Conservation (phyloP, 2,329 filamentous ascomycete genomes). For the Pyricularia grisea region DNA sequence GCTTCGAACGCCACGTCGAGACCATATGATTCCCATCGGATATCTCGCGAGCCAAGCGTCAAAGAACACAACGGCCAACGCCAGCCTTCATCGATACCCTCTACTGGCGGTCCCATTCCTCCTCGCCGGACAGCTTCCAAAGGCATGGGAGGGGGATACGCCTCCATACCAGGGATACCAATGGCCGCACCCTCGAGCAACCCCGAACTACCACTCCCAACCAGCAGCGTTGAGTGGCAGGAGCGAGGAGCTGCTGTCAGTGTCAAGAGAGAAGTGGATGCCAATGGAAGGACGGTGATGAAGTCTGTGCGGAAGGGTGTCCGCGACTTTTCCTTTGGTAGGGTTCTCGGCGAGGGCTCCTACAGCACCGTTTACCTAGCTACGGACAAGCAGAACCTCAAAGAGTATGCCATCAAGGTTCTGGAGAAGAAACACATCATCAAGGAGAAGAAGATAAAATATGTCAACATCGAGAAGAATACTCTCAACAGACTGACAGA, state of each 20-base stretch:
- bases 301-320: conserved; percentile 93
- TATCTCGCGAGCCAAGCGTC: conserved; percentile 55
- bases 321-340: conserved; percentile 89
- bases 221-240: conserved; percentile 87
- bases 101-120: conserved; percentile 54
- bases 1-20: conserved; percentile 41
- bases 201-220: conserved; percentile 31
- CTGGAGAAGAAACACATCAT: conserved; percentile 98
- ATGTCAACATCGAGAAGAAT: conserved; percentile 99
- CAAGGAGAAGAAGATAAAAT: conserved; percentile 99
- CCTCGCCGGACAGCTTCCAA: conserved; percentile 64
- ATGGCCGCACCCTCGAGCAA: conserved; percentile 22
- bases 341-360: conserved; percentile 86
- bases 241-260: conserved; percentile 86
- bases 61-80: conserved; percentile 18
- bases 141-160: conserved; percentile 52
- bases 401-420: conserved; percentile 97
- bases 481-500: conserved; percentile 93
- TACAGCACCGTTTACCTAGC: conserved; percentile 94
- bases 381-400: conserved; percentile 85
- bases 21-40: conserved; percentile 17
- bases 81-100: conserved; percentile 38
- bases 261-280: conserved; percentile 73
- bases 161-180: conserved; percentile 33
- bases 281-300: conserved; percentile 70